Conservation (phyloP, 148 eudicot genomes). For the Chenopodium formosanum region DNA sequence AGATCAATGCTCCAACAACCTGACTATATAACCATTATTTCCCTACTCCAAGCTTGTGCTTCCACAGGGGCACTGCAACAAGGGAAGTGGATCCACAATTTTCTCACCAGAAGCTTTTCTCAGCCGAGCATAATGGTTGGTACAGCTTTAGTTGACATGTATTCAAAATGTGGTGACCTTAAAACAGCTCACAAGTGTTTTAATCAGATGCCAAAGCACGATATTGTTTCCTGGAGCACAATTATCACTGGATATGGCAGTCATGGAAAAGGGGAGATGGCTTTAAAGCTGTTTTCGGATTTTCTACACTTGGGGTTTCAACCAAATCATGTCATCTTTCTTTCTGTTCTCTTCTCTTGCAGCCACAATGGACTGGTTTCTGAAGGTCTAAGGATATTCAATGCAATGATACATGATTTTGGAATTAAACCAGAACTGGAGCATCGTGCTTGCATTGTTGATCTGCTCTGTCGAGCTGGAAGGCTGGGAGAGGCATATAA, state of each 20-base stretch:
- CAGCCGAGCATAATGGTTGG: slow-evolving; percentile 52
- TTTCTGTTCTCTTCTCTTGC: slow-evolving; percentile 69
- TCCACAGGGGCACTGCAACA: slow-evolving; percentile 73
- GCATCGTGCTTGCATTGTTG: slow-evolving; percentile 80
- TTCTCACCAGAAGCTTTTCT: slow-evolving; percentile 48
- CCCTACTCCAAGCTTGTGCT: slow-evolving; percentile 80
- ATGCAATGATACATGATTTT: slow-evolving; percentile 60
- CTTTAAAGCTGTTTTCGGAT: slow-evolving; percentile 52
- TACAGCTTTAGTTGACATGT: slow-evolving; percentile 90
- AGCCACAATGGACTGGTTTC: slow-evolving; percentile 79
- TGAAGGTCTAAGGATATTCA: slow-evolving; percentile 56
- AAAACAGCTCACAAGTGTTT: slow-evolving; percentile 61
- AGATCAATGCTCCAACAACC: slow-evolving; percentile 46
- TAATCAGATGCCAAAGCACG: slow-evolving; percentile 56
- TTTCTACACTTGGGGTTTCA: slow-evolving; percentile 43
- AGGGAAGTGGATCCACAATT: slow-evolving; percentile 73
- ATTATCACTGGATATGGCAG: slow-evolving; percentile 83
- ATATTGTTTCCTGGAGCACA: slow-evolving; percentile 74
- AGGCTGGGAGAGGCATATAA: slow-evolving; percentile 67
- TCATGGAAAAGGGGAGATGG: slow-evolving; percentile 74
- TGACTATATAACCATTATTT: slow-evolving; percentile 59
- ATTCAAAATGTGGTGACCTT: slow-evolving; percentile 80
- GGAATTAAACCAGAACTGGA: slow-evolving; percentile 58
- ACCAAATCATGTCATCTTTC: slow-evolving; percentile 66
- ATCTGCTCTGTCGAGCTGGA: slow-evolving; percentile 86